phyloP scores from a whole-genome alignment of 768 basidiomycete genomes.

The Calvatia gigantea region DNA sequence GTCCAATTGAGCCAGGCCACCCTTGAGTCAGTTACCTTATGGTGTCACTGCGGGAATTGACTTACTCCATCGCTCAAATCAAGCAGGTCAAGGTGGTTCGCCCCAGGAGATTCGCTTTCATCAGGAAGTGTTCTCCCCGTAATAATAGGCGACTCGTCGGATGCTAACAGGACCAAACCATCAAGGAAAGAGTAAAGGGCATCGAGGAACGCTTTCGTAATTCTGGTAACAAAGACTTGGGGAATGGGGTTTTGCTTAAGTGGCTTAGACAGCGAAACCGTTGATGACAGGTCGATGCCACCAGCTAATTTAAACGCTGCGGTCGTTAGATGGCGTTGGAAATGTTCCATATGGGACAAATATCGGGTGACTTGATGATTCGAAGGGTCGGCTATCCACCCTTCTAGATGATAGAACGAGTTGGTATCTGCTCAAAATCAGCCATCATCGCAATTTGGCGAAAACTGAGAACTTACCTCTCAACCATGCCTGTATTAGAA shows the following conservation, averaged over 20 bases:
- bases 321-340: constrained; percentile 76
- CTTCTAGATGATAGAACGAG: constrained; percentile 79
- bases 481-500: constrained; percentile 75
- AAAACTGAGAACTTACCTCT: constrained; percentile 51
- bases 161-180: constrained; percentile 78
- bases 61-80: constrained; percentile 64
- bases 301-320: constrained; percentile 79
- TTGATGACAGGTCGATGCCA: constrained; percentile 55
- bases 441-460: background rate
- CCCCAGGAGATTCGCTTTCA: constrained; percentile 27
- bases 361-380: constrained; percentile 71
- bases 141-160: constrained; percentile 56
- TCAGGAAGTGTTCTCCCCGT: constrained; percentile 32
- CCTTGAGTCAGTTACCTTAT: background rate
- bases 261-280: constrained; percentile 44
- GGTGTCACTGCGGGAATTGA: constrained; percentile 14
- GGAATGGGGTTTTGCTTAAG: constrained; percentile 61
- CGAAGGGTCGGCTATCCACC: constrained; percentile 67
- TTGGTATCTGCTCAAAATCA: constrained; percentile 60
- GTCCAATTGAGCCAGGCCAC: background rate
- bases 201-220: constrained; percentile 84
- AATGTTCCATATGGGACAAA: constrained; percentile 71
- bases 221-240: constrained; percentile 63
- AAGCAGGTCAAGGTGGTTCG: constrained; percentile 52
- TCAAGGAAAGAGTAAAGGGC: constrained; percentile 82